Evolutionary conservation across 768 basidiomycete species (phyloP), one percentile per base, ranked within the genome.

Genomic region (Roridomyces roridus): DNA sequence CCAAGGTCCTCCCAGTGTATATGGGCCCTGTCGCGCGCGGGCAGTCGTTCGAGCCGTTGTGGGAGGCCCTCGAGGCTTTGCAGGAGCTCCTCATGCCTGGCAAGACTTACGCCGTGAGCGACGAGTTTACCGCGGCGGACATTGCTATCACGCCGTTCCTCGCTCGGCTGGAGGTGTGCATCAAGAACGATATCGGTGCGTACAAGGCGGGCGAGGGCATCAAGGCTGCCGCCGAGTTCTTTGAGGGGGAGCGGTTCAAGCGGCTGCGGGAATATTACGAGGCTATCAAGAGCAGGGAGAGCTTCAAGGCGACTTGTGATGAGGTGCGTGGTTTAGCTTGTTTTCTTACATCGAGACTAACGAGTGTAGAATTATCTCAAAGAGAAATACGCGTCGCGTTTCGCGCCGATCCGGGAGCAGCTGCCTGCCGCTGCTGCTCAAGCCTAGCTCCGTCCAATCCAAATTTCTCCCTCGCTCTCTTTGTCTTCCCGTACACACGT

Each of bases 111-210:
- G 84, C 73, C 1, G 61, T 77, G 24, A 73, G 80, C 14, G 62
- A 65, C 21, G 72, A 80, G 46, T 89, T 77, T 68, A 84, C 80
- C n/a, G 80, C 83, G 47, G 88, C 87, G 14, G 89, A 89, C 61
- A 80, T 83, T 6, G 81, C 85, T 0, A 66, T 88, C 24, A 72
- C 80, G 5, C 85, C 89, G 1, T 86, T 88, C 77, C 62, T 88
- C 14, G 85, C 78, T 17, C 76, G 88, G 11, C 57, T 80, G 37
- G 76, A 80, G 24, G 54, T 83, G 1, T 45, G 67, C 25, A 60
- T 84, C 26, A 69, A 72, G 64, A 78, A 85, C 57, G 84, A 87
- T 26, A 26, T 85, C 20, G 86, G 86, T 1, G 72, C 69, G 20
- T 89, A 70, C 60, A 74, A 76, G 6, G 69, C 65, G 23, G 86